phyloP scores from a whole-genome alignment of 805 yeast species.

The Metschnikowia lochheadii region DNA sequence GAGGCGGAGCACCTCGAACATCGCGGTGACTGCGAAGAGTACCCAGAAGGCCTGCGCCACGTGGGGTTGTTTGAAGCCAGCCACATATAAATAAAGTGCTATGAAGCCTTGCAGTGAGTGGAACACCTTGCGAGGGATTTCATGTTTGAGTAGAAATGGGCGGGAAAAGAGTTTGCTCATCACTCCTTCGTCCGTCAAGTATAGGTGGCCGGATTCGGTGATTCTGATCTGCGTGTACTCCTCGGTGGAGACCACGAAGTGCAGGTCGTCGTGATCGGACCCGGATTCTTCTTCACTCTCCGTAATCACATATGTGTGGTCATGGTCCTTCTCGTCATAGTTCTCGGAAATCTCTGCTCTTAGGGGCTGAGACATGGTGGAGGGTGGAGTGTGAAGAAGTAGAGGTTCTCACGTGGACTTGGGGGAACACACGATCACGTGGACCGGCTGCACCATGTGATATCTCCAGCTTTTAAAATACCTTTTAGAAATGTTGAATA shows the following conservation, averaged over 20 bases:
- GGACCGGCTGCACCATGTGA: neutral
- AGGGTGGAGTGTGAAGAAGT: neutral
- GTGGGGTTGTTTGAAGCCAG: constrained; percentile 51
- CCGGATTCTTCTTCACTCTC: constrained; percentile 6
- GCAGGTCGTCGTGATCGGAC: neutral
- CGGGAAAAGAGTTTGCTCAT: constrained; percentile 6
- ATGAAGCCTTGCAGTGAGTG: constrained; percentile 88
- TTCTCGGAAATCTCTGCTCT: neutral
- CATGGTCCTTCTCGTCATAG: constrained; percentile 30
- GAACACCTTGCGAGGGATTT: constrained; percentile 80
- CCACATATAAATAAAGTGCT: constrained; percentile 67
- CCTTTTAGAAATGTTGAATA: no score
- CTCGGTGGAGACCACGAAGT: neutral
- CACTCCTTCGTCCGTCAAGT: neutral
- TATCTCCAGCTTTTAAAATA: neutral
- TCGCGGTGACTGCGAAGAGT: constrained; percentile 53
- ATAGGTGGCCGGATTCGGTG: constrained; percentile 3
- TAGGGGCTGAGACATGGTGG: neutral
- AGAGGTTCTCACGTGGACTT: neutral
- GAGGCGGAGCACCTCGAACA: constrained; percentile 68
- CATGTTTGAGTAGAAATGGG: constrained; percentile 66
- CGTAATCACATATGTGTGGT: constrained; percentile 28
- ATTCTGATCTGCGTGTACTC: neutral
- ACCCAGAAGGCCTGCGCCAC: constrained; percentile 58
- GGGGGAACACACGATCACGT: constrained; percentile 2